These are phyloP conservation scores for Cystobasidium slooffiae DNA, from an alignment of 1,284 basidiomycete genomes.

Conservation along the genomic window DNA sequence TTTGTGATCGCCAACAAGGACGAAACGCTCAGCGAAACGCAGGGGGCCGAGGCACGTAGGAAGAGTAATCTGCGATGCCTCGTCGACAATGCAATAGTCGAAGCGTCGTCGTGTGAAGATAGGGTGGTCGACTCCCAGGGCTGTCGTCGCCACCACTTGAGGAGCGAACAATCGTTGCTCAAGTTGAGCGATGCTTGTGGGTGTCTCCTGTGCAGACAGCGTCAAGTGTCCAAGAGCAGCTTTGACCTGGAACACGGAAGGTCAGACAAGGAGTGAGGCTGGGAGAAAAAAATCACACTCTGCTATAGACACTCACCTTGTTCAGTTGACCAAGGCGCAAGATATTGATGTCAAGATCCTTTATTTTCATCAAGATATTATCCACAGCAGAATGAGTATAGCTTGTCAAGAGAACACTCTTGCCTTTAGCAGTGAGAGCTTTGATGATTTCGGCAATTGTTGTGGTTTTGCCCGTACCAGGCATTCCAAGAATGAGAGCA, in stretches of 20 bases:
- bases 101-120: slow-evolving; percentile 82
- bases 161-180: slow-evolving; percentile 80
- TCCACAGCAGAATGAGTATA: slow-evolving; percentile 99
- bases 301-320: slow-evolving; percentile 65
- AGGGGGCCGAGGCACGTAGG: slow-evolving; percentile 94
- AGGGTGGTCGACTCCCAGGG: slow-evolving; percentile 86
- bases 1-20: slow-evolving; percentile 95
- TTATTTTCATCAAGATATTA: slow-evolving; percentile 82
- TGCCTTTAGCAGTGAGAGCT: slow-evolving; percentile 75
- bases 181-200: slow-evolving; percentile 73
- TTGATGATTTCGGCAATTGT: slow-evolving; percentile 88
- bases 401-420: slow-evolving; percentile 84
- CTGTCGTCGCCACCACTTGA: slow-evolving; percentile 93
- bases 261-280: background rate
- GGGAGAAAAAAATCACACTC: too few species aligned
- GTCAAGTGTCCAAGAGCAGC: slow-evolving; percentile 75
- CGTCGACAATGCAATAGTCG: slow-evolving; percentile 97
- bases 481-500: slow-evolving; percentile 92
- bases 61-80: slow-evolving; percentile 95
- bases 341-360: slow-evolving; percentile 69
- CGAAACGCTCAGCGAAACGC: slow-evolving; percentile 84
- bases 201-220: slow-evolving; percentile 64
- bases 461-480: slow-evolving; percentile 97
- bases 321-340: slow-evolving; percentile 86
- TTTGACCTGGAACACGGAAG: slow-evolving; percentile 46